These are phyloP conservation scores for Rhinocladiella mackenziei DNA, from an alignment of 2,329 filamentous ascomycete genomes.

Conservation along the genomic window DNA sequence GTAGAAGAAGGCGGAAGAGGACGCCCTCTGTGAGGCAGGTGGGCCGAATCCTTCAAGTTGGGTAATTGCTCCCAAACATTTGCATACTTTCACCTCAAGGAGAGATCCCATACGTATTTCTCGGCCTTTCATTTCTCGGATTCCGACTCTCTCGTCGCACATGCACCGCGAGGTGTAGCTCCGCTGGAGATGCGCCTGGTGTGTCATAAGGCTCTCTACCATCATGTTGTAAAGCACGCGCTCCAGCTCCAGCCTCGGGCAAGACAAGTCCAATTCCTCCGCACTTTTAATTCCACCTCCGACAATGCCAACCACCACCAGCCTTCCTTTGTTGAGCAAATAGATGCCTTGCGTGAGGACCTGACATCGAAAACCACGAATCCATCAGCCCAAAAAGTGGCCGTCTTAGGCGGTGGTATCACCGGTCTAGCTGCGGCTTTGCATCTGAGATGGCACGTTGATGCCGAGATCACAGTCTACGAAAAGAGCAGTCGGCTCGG, in stretches of 20 bases:
- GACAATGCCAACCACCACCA: too few relatives aligned
- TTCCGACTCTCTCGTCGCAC: constrained; percentile 1
- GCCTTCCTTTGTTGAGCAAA: too few relatives aligned
- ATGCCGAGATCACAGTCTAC: constrained; percentile 72
- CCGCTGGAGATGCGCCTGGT: constrained; percentile 28
- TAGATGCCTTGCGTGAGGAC: too few relatives aligned
- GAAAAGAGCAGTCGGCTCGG: constrained; percentile 68
- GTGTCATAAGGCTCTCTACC: constrained; percentile 21
- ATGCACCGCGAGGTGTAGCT: constrained; percentile 20
- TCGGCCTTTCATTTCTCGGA: not conserved
- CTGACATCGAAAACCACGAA: too few relatives aligned
- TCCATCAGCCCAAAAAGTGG: constrained; percentile 47
- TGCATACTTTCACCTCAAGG: too few relatives aligned
- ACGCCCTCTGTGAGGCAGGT: too few relatives aligned
- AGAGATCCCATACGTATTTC: too few relatives aligned
- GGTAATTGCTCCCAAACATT: too few relatives aligned
- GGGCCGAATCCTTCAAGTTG: too few relatives aligned
- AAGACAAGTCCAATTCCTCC: constrained; percentile 46
- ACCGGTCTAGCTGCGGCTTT: constrained; percentile 76
- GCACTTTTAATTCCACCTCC: too few relatives aligned
- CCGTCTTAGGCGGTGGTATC: constrained; percentile 75
- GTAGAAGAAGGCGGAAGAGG: too few relatives aligned
- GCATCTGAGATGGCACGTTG: constrained; percentile 66
- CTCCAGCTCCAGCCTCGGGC: constrained; percentile 15
- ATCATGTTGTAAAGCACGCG: constrained; percentile 21